Conservation (phyloP, 83 land plant species). For the Isoetes engelmannii region DNA sequence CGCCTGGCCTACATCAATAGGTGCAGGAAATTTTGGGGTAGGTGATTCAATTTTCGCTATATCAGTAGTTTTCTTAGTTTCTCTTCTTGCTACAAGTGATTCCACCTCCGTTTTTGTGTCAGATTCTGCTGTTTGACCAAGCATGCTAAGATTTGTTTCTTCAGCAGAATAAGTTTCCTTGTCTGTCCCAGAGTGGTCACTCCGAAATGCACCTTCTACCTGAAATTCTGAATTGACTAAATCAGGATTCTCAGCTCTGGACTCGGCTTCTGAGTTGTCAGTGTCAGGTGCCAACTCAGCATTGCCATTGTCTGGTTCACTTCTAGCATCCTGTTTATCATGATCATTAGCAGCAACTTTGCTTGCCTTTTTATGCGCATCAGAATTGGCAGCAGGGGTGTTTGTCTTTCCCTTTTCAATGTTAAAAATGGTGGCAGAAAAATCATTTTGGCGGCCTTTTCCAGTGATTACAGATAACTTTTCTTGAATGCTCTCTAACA, state of each 20-base stretch:
- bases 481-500: conserved; percentile 38
- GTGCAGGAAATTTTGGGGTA: conserved; percentile 20
- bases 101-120: conserved; percentile 15
- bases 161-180: not conserved
- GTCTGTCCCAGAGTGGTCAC: not conserved
- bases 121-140: conserved; percentile 6
- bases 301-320: not conserved
- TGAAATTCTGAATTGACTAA: not conserved
- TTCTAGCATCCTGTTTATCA: not conserved
- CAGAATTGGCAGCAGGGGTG: conserved; percentile 3
- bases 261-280: conserved; percentile 12
- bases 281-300: not conserved
- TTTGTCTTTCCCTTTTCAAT: conserved; percentile 11
- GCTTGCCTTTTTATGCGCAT: conserved; percentile 2
- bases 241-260: not conserved
- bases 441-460: not conserved
- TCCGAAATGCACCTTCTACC: not conserved
- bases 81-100: conserved; percentile 13
- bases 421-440: not conserved
- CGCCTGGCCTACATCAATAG: conserved; percentile 57
- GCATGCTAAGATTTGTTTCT: not conserved
- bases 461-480: conserved; percentile 26
- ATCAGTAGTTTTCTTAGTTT: conserved; percentile 19
- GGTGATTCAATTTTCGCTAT: conserved; percentile 28
- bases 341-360: conserved; percentile 2